Evolutionary conservation across 352 stramenopile genomes (phyloP), one percentile per base, ranked within the genome.

Genomic region (Pythium dissotocum): DNA sequence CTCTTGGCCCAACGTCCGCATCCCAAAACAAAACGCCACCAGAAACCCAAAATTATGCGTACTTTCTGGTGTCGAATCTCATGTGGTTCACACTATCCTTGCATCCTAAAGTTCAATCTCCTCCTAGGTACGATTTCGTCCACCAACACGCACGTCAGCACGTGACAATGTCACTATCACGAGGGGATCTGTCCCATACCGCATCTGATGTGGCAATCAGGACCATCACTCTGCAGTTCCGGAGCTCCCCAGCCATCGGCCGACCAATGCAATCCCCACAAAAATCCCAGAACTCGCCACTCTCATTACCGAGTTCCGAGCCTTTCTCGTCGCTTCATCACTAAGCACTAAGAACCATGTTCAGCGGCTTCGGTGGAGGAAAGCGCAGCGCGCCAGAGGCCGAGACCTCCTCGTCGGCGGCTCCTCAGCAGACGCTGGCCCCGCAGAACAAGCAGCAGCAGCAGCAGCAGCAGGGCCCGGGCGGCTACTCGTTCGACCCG

Each of bases 401-500:
- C 16, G 61, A 65, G 49, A 14, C 60, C 32, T 32, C 46, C 18
- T 36, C 58, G n/a, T 53, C 65, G 10, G 68, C 70, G 12, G 57
- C 75, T 1, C 67, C 82, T 58, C 55, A 67, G 24, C 66, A 79
- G 59, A 81, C 82, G 63, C 71, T 85, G 24, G 36, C 58, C 18
- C 65, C 65, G 35, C 57, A 65, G 65, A 55, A 64, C 14, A 63
- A 68, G 18, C 70, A 82, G 70, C 65, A 64, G 42, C 80, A 81
- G 38, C 53, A 63, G 67, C 56, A 63, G 63, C 58, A 71, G 65
- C 54, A 54, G 38, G 80, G 67, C 1, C 63, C 58, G n/a, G 82
- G 79, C 38, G 80, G 79, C 65, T 95, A 94, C 75, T 94, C 86
- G 67, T 99, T 99, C 75, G 97, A 99, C 78, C 96, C 96, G 58